Evolutionary conservation across 257 asterid species (phyloP).

Genomic region (Craterostigma plantagineum): DNA sequence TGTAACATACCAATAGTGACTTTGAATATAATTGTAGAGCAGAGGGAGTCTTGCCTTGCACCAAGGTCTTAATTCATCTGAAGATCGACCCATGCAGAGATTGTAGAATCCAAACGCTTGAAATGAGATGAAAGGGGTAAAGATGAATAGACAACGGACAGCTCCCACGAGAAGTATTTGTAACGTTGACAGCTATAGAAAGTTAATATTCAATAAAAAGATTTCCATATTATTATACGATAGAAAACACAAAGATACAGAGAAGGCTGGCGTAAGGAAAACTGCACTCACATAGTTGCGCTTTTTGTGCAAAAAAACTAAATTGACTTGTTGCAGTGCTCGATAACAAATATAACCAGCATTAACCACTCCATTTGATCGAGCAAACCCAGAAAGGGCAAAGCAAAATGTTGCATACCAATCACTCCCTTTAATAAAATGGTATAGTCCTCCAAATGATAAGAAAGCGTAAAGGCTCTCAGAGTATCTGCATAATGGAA

Average conservation of each 20-base stretch:
- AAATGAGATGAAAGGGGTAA: constrained; percentile 51
- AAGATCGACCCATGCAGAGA: constrained; percentile 34
- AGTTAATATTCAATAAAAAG: constrained; percentile 2
- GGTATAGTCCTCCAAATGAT: constrained; percentile 61
- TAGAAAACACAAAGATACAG: not conserved
- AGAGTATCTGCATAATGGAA: constrained; percentile 46
- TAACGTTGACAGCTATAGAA: constrained; percentile 33
- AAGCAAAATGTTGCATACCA: constrained; percentile 42
- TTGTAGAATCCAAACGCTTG: constrained; percentile 74
- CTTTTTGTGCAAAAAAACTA: constrained; percentile 25
- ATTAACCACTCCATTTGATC: constrained; percentile 86
- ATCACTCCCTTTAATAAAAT: constrained; percentile 32
- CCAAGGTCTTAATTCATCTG: constrained; percentile 75
- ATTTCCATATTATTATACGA: not conserved
- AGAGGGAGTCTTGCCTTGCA: constrained; percentile 86
- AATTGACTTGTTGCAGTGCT: constrained; percentile 40
- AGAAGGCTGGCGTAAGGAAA: constrained; percentile 1
- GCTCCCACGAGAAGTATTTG: constrained; percentile 47
- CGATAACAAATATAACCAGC: constrained; percentile 72
- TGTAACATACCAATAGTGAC: constrained; percentile 76
- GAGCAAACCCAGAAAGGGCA: constrained; percentile 71
- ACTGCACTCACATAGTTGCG: constrained; percentile 36
- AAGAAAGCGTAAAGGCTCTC: constrained; percentile 77
- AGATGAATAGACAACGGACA: constrained; percentile 35
- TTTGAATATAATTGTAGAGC: constrained; percentile 80